Base-by-base conservation (phyloP, 2,329 filamentous ascomycete genomes). In the Sporothrix euskadiensis region DNA sequence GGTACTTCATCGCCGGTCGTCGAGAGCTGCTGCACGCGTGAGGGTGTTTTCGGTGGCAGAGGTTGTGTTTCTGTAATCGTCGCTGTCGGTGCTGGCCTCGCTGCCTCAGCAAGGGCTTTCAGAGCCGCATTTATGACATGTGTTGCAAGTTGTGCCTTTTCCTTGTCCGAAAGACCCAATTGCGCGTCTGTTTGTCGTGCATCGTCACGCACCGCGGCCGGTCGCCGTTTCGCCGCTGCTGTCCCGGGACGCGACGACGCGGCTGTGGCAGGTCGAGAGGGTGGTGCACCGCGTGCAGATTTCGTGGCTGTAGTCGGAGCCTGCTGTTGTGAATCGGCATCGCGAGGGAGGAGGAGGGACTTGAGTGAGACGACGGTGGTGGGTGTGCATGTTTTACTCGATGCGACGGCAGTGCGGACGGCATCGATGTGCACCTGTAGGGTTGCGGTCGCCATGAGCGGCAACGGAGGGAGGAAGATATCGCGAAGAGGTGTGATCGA, bases 111-210 rank as follows among this genome's bases (percentile, higher is more conserved):
- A 3, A 95, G 85, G 10, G 87, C 85, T 78, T 92, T 94, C 54
- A 94, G 84, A 0, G 90, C 86, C 7, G 85, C 84, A 79, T 94
- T 95, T 78, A 94, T 88, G 49, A 93, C 85, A 75, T 94, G 88
- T 0, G 92, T 93, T 14, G 92, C 92, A 49, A 94, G 82, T 61
- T 88, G 84, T 69, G 89, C 89, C 80, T 87, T 89, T 73, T 93
- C 91, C 77, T 87, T 88, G 5, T 84, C 79, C 4, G 86, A 82
- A 41, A 91, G 80, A 65, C 70, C 26, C 9, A 69, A 59, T 14
- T 73, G 73, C 6, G 65, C 10, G 32, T 61, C 63, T n/a, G 76
- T 3, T 22, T 52, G 61, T 4, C 78, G 77, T 41, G 49, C 52
- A 71, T 69, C 66, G 26, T 56, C 56, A 30, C 63, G 73, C 19